These are phyloP conservation scores for Magnolia sinica DNA, from an alignment of 164 flowering plant species.

Conservation along the genomic window DNA sequence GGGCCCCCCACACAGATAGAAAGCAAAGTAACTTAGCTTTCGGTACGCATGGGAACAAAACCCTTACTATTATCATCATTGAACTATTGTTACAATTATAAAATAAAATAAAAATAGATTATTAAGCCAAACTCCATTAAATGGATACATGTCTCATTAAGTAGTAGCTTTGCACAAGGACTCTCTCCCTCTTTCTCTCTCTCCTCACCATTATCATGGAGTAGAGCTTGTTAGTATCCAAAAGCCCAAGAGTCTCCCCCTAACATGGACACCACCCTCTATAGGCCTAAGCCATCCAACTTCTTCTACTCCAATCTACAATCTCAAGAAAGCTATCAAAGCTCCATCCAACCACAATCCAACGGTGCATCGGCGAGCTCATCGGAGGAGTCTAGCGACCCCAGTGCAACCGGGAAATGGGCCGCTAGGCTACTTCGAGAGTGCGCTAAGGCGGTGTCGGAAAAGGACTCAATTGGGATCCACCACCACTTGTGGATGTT, in stretches of 20 bases:
- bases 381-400: slow-evolving; percentile 35
- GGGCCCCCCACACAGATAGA: no score
- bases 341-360: slow-evolving; percentile 19
- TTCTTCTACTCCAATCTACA: slow-evolving; percentile 20
- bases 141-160: not conserved
- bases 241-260: not conserved
- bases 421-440: slow-evolving; percentile 54
- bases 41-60: no score
- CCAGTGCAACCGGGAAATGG: slow-evolving; percentile 42
- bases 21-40: no score
- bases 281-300: slow-evolving; percentile 22
- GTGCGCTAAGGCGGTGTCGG: slow-evolving; percentile 63
- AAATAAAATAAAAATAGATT: no score
- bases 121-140: not conserved
- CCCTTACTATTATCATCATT: not conserved
- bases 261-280: slow-evolving; percentile 30
- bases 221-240: not conserved
- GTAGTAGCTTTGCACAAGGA: not conserved
- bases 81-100: not conserved
- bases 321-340: slow-evolving; percentile 31
- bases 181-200: slow-evolving; percentile 2
- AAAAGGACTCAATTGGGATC: slow-evolving; percentile 49
- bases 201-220: not conserved
- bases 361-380: slow-evolving; percentile 36
- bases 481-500: slow-evolving; percentile 77